Base-by-base conservation (phyloP, 1,139 yeast species). In the Suhomyces maxii region DNA sequence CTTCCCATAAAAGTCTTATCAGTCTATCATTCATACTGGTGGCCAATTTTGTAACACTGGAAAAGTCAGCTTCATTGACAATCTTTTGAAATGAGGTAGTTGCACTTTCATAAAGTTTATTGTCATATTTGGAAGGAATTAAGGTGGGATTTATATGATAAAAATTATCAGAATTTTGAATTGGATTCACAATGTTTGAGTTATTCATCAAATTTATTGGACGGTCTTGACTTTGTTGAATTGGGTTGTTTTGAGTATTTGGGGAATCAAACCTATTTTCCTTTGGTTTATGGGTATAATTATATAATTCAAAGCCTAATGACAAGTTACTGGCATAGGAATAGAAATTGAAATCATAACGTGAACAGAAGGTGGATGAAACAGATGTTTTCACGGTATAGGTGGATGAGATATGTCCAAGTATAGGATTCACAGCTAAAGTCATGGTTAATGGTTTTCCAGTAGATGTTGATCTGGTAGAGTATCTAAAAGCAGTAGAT, bases 381-480 rank as follows among this genome's bases (percentile, higher is more conserved):
- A 82, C 78, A 7, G 90, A 81, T 0, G 97, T 88, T 58, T 86
- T 83, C 32, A 93, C 89, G 0, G 97, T 83, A 62, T 93, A 93
- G 0, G 96, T 86, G 1, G 96, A 85, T 1, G 96, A 86, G 6
- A 95, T 67, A 55, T 91, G 95, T 3, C 99, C 99, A 63, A 93
- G 75, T 10, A 93, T 73, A 1, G 99, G 99, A 63, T 93, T 93
- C 48, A 88, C 78, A 1, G 96, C 86, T 33, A 93, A 61, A 0
- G 98, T 88, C 80, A 93, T 80, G 0, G 96, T 88, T 51, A 91
- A 66, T 0, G 99, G 99, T 51, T 89, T 86, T 2, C 95, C 95
- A 0, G 95, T 86, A 43, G 86, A 82, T 0, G 96, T 84, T 0
- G 97, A 86, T 50, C 89, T 84, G 0, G 97, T 89, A 1, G 95